Evolutionary conservation across 768 basidiomycete genomes (phyloP).

Genomic region (Sporobolomyces pararoseus): DNA sequence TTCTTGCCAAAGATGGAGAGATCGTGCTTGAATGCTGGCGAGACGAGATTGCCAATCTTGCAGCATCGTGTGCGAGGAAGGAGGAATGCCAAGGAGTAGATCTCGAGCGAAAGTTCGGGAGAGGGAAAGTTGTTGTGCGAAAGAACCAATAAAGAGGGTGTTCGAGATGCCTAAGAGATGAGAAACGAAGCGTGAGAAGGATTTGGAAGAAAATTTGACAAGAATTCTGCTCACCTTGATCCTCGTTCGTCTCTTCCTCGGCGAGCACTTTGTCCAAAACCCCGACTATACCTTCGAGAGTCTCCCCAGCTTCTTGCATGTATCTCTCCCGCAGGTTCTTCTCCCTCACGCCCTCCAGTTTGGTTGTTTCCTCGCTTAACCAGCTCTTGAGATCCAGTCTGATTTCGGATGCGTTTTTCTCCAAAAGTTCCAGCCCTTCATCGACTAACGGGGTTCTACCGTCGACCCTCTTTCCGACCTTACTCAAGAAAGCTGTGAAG

Average conservation of each 20-base stretch:
- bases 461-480: slow-evolving; percentile 26
- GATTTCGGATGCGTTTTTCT: slow-evolving; percentile 21
- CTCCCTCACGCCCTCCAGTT: neutral
- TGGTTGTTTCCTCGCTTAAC: slow-evolving; percentile 6
- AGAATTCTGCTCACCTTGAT: neutral
- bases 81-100: slow-evolving; percentile 13
- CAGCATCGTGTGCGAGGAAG: slow-evolving; percentile 1
- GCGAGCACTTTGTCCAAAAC: slow-evolving; percentile 4
- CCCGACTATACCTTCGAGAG: slow-evolving; percentile 13
- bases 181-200: too few relatives aligned
- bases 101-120: slow-evolving; percentile 15
- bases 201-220: neutral
- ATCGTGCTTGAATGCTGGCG: neutral
- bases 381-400: slow-evolving; percentile 30
- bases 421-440: slow-evolving; percentile 31
- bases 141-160: slow-evolving; percentile 31
- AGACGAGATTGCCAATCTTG: slow-evolving; percentile 12
- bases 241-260: slow-evolving; percentile 1
- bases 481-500: slow-evolving; percentile 36
- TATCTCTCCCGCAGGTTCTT: slow-evolving; percentile 14
- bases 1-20: slow-evolving; percentile 14
- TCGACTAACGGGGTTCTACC: slow-evolving; percentile 38
- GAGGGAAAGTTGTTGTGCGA: slow-evolving; percentile 9
- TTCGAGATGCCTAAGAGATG: neutral
- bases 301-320: neutral